Conservation (phyloP, 1,284 basidiomycete species). For the Anthracocystis panici-leucophaei region DNA sequence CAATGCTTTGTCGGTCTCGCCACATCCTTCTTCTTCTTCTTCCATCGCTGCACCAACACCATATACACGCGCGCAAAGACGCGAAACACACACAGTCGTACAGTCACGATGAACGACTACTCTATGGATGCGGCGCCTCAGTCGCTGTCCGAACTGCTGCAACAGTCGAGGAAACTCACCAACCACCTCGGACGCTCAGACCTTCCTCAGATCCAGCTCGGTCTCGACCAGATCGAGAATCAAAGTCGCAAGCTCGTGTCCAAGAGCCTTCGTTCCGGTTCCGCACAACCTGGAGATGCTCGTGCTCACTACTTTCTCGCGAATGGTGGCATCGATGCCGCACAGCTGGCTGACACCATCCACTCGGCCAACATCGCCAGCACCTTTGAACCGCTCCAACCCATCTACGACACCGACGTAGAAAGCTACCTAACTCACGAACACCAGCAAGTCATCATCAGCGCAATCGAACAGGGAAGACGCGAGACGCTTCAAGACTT, state of each 20-base stretch:
- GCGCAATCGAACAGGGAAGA: constrained; percentile 89
- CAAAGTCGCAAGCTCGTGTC: constrained; percentile 72
- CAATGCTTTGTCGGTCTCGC: no score
- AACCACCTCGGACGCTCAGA: constrained; percentile 73
- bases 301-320: constrained; percentile 76
- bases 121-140: constrained; percentile 53
- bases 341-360: constrained; percentile 81
- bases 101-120: constrained; percentile 50
- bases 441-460: constrained; percentile 92
- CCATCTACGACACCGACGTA: constrained; percentile 89
- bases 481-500: constrained; percentile 87
- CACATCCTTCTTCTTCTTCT: constrained; percentile 8
- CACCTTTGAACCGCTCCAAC: constrained; percentile 89
- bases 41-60: constrained; percentile 4
- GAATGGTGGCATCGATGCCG: constrained; percentile 88
- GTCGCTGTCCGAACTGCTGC: constrained; percentile 64
- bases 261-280: constrained; percentile 64
- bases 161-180: constrained; percentile 67
- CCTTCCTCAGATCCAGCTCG: constrained; percentile 85
- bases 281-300: constrained; percentile 74
- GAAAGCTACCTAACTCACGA: constrained; percentile 84
- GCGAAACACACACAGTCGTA: background rate
- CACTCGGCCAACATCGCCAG: constrained; percentile 82
- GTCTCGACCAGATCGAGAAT: constrained; percentile 90
- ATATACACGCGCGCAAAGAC: background rate